phyloP scores from a whole-genome alignment of 2,329 filamentous ascomycete species.

The Diaporthe humulicola region DNA sequence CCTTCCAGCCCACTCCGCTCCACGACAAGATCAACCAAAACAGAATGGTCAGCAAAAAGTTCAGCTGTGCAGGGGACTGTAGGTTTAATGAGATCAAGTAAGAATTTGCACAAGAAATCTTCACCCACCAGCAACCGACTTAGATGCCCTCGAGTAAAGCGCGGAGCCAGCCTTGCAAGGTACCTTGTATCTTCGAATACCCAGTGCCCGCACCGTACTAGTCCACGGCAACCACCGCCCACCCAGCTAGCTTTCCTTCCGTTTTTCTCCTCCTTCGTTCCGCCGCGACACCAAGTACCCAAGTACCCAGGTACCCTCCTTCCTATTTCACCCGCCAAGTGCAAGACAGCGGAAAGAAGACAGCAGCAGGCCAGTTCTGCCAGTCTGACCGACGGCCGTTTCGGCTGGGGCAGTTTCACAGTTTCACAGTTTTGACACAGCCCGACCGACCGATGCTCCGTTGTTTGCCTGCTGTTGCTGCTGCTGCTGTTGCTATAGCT shows the following conservation, averaged over 20 bases:
- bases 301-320: background rate
- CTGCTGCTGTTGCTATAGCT: background rate
- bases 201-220: background rate
- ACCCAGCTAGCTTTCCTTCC: background rate
- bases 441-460: slow-evolving; percentile 2
- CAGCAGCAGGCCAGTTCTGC: background rate
- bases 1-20: slow-evolving; percentile 18
- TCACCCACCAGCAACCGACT: background rate
- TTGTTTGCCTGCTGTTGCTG: background rate
- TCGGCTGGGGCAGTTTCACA: slow-evolving; percentile 30
- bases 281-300: background rate
- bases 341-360: background rate
- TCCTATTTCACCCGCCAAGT: slow-evolving; percentile 19
- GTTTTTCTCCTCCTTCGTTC: background rate
- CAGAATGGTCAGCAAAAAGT: slow-evolving; percentile 25
- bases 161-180: background rate
- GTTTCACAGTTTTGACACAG: slow-evolving; percentile 20
- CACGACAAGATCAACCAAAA: slow-evolving; percentile 23
- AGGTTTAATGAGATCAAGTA: slow-evolving; percentile 21
- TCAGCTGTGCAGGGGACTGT: slow-evolving; percentile 18
- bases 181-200: background rate
- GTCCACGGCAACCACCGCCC: background rate
- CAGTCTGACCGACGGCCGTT: slow-evolving; percentile 29
- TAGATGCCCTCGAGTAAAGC: background rate
- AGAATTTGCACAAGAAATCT: slow-evolving; percentile 16